These are phyloP conservation scores for Aspergillus calidoustus DNA, from an alignment of 2,329 filamentous ascomycete species.

Conservation along the genomic window DNA sequence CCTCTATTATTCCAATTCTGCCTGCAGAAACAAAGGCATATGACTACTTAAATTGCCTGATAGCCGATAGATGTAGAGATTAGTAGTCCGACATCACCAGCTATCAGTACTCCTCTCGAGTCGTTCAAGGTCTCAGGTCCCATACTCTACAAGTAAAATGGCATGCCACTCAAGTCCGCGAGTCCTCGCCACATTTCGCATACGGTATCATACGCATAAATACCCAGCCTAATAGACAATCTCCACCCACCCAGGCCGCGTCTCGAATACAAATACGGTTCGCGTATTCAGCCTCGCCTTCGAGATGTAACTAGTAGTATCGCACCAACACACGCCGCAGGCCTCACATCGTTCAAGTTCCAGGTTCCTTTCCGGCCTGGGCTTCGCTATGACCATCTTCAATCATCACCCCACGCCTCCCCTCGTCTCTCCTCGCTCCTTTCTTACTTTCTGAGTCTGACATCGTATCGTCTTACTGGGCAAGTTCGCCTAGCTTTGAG, in stretches of 20 bases:
- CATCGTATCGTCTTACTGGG: background rate
- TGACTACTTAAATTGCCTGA: background rate
- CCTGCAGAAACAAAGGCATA: background rate
- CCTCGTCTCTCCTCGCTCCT: background rate
- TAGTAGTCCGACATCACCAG: too few species aligned
- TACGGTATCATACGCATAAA: conserved; percentile 10
- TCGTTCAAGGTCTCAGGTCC: background rate
- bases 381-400: background rate
- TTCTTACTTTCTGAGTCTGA: background rate
- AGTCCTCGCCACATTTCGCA: background rate
- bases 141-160: background rate
- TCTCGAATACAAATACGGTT: conserved; percentile 9
- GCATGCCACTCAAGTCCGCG: background rate
- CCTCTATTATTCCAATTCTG: background rate
- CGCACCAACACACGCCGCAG: background rate
- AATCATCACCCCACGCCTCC: background rate
- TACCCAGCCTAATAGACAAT: background rate
- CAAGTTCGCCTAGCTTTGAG: background rate
- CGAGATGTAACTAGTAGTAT: background rate
- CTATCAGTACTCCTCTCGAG: background rate
- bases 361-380: too few species aligned
- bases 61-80: background rate
- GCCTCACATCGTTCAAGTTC: background rate
- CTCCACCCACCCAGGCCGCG: background rate
- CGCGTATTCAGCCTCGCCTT: background rate